A percentile compares a stretch with the other conserved stretches of the same genome.
Conservation (phyloP, 352 stramenopile genomes). For the Globisporangium nodosum region DNA sequence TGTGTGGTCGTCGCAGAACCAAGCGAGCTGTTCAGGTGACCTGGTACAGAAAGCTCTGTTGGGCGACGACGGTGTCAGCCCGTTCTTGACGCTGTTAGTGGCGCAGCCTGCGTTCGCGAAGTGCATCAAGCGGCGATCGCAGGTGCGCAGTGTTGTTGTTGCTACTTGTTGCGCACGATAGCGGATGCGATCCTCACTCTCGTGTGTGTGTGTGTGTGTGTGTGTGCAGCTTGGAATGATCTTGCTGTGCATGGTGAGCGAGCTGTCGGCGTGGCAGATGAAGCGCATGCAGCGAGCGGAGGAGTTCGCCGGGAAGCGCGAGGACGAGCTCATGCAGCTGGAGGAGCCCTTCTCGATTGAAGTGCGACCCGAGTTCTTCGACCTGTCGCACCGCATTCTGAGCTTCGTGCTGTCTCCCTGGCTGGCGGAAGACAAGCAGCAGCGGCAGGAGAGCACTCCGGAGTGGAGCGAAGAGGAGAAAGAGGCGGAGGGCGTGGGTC, state of each 20-base stretch:
- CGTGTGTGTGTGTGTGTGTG: background rate
- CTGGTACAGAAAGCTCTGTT: background rate
- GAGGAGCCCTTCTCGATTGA: constrained; percentile 83
- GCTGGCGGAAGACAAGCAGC: constrained; percentile 16
- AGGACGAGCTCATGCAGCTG: constrained; percentile 67
- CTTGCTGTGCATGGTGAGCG: constrained; percentile 64
- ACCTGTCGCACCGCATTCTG: constrained; percentile 61
- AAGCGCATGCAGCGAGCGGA: constrained; percentile 85
- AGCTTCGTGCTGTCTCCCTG: constrained; percentile 52
- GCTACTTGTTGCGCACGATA: background rate
- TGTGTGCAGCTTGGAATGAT: constrained; percentile 58
- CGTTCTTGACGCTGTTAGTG: constrained; percentile 10
- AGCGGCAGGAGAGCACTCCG: background rate
- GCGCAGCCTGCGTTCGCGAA: constrained; percentile 22
- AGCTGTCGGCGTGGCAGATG: constrained; percentile 85
- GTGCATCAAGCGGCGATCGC: constrained; percentile 60
- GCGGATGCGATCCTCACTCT: background rate
- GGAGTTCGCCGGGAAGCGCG: constrained; percentile 54
- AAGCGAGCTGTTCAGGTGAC: background rate
- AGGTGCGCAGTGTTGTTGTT: constrained; percentile 28
- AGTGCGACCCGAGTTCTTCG: constrained; percentile 71
- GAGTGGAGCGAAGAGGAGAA: constrained; percentile 24
- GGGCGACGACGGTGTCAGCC: constrained; percentile 1
- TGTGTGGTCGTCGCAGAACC: background rate
- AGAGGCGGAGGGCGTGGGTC: constrained; percentile 3